phyloP scores from a whole-genome alignment of 352 stramenopile genomes.

The Pythium pyrilobum region DNA sequence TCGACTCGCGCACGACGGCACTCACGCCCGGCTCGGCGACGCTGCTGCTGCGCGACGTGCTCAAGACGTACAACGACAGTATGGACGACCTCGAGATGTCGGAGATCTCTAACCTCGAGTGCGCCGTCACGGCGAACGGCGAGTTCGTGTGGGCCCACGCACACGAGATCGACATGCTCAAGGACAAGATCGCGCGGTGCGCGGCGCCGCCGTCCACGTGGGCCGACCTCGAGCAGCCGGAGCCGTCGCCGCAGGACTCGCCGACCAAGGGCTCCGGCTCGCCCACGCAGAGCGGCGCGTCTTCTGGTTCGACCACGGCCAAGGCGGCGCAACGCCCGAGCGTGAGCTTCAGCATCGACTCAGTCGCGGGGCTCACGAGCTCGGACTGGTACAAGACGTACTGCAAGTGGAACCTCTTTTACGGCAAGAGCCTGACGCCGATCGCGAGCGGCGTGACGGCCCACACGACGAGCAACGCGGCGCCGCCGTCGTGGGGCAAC shows the following conservation, averaged over 20 bases:
- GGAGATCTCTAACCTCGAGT: constrained; percentile 1
- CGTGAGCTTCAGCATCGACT: constrained; percentile 5
- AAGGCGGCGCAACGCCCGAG: neutral
- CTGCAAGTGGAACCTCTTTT: constrained; percentile 13
- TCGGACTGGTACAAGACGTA: constrained; percentile 18
- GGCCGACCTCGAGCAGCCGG: too few relatives aligned
- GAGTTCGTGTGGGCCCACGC: constrained; percentile 9
- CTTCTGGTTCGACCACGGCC: neutral
- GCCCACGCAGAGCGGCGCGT: neutral
- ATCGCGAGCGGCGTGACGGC: constrained; percentile 5
- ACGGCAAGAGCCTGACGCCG: neutral
- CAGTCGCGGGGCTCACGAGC: neutral
- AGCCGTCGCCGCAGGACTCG: too few relatives aligned
- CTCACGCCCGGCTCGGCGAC: neutral
- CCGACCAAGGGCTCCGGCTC: neutral
- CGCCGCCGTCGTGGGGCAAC: constrained; percentile 3
- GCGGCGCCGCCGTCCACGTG: neutral
- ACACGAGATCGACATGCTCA: constrained; percentile 8
- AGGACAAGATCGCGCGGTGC: constrained; percentile 5
- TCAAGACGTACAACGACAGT: neutral
- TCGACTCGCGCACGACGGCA: neutral
- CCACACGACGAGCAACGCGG: neutral
- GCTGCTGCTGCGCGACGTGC: constrained; percentile 1
- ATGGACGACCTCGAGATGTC: constrained; percentile 11
- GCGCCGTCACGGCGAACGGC: constrained; percentile 1